These are phyloP conservation scores for Aspergillus viridinutans DNA, from an alignment of 2,329 filamentous ascomycete genomes.

Conservation along the genomic window DNA sequence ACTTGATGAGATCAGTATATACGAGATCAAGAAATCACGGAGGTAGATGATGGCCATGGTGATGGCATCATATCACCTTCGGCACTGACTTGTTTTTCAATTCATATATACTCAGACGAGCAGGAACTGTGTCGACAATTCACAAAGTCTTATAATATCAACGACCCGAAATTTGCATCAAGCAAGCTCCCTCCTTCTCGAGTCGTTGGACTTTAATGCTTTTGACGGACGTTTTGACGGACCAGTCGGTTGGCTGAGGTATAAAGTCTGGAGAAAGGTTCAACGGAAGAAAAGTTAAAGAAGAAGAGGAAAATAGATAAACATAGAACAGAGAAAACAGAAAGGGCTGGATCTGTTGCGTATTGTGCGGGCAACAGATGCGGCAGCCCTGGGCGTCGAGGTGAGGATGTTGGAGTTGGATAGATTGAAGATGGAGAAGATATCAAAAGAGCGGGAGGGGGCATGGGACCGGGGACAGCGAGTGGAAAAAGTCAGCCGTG, in stretches of 20 bases:
- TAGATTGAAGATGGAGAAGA: constrained; percentile 5
- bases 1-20: background rate
- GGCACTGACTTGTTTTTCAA: background rate
- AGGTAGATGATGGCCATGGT: background rate
- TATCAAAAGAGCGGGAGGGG: background rate
- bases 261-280: background rate
- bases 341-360: background rate
- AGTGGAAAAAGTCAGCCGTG: constrained; percentile 10
- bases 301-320: background rate
- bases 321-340: background rate
- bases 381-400: background rate
- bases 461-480: background rate
- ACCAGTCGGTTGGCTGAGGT: background rate
- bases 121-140: background rate
- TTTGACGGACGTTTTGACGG: background rate
- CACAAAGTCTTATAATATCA: background rate
- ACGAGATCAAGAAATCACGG: background rate
- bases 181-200: background rate
- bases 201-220: background rate
- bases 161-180: background rate
- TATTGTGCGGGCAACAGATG: background rate
- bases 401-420: background rate
- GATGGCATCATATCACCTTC: background rate
- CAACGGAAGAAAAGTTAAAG: background rate
- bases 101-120: background rate